A percentile compares a stretch with the other conserved stretches of the same genome.
These are phyloP conservation scores for Goffeauzyma gilvescens DNA, from an alignment of 768 basidiomycete species.

Conservation along the genomic window DNA sequence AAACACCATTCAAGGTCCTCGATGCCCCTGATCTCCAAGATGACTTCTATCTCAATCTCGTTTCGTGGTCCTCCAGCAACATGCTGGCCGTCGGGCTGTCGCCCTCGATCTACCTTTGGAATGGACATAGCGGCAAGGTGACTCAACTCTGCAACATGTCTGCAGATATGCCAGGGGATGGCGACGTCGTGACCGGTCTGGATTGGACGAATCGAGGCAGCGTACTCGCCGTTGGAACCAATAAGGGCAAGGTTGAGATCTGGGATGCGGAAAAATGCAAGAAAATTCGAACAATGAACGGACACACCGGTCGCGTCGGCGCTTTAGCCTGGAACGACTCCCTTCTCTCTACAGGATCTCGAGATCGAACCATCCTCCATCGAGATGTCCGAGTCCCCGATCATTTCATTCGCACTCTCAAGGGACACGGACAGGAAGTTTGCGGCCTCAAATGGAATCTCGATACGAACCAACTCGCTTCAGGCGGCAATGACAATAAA, in stretches of 20 bases:
- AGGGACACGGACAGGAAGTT: conserved; percentile 58
- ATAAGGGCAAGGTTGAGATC: conserved; percentile 72
- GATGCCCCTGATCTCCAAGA: conserved; percentile 75
- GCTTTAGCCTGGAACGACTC: conserved; percentile 84
- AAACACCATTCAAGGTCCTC: conserved; percentile 88
- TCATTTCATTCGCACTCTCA: conserved; percentile 46
- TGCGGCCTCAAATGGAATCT: conserved; percentile 87
- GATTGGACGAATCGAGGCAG: conserved; percentile 85
- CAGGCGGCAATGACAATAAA: conserved; percentile 97
- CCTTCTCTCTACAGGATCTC: conserved; percentile 71
- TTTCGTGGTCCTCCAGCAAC: conserved; percentile 92
- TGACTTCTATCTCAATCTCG: conserved; percentile 94
- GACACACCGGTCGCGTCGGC: conserved; percentile 76
- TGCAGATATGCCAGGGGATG: conserved; percentile 1
- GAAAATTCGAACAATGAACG: conserved; percentile 62
- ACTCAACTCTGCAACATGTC: conserved; percentile 72
- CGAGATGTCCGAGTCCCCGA: conserved; percentile 67
- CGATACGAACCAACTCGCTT: conserved; percentile 47
- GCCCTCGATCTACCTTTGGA: conserved; percentile 89
- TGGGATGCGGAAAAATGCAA: conserved; percentile 70
- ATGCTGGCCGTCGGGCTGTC: conserved; percentile 84
- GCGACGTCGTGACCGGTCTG: conserved; percentile 44
- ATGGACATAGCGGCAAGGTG: conserved; percentile 77
- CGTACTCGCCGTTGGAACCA: conserved; percentile 78
- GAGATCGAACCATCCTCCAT: conserved; percentile 77